These are phyloP conservation scores for Trichoderma citrinoviride DNA, from an alignment of 2,329 filamentous ascomycete species.

Conservation along the genomic window DNA sequence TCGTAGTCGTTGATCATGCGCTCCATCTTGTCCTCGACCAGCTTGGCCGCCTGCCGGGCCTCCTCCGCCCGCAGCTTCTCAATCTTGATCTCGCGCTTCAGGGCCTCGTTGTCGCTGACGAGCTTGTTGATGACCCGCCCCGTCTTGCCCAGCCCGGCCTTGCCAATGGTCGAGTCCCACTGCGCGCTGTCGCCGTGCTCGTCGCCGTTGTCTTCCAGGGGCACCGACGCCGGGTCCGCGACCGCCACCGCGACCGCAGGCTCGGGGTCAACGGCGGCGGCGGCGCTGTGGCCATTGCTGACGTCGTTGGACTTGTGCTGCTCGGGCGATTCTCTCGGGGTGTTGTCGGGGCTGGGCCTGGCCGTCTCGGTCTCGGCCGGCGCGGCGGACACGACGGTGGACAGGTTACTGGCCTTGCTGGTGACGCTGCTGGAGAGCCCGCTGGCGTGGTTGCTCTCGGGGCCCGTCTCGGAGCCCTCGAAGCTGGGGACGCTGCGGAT, in stretches of 20 bases:
- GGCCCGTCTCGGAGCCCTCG: conserved; percentile 49
- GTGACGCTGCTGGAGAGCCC: conserved; percentile 56
- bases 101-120: conserved; percentile 74
- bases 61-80: conserved; percentile 66
- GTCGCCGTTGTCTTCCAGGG: conserved; percentile 29
- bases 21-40: conserved; percentile 70
- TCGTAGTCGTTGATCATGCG: conserved; percentile 67
- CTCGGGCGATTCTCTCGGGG: conserved; percentile 30
- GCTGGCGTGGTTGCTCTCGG: conserved; percentile 50
- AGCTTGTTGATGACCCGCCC: conserved; percentile 77
- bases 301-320: conserved; percentile 36
- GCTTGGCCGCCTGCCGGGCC: conserved; percentile 63
- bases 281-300: neutral
- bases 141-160: conserved; percentile 69
- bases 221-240: conserved; percentile 32
- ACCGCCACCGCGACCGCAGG: conserved; percentile 36
- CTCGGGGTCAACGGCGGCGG: conserved; percentile 24
- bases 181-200: conserved; percentile 35
- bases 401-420: conserved; percentile 51
- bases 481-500: conserved; percentile 58
- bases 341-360: conserved; percentile 30
- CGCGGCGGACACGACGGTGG: conserved; percentile 38
- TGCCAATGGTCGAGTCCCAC: conserved; percentile 68
- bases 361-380: conserved; percentile 34
- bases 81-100: conserved; percentile 70